Evolutionary conservation across 208 protist species (phyloP).

Genomic region (Wallacemonas sp.): DNA sequence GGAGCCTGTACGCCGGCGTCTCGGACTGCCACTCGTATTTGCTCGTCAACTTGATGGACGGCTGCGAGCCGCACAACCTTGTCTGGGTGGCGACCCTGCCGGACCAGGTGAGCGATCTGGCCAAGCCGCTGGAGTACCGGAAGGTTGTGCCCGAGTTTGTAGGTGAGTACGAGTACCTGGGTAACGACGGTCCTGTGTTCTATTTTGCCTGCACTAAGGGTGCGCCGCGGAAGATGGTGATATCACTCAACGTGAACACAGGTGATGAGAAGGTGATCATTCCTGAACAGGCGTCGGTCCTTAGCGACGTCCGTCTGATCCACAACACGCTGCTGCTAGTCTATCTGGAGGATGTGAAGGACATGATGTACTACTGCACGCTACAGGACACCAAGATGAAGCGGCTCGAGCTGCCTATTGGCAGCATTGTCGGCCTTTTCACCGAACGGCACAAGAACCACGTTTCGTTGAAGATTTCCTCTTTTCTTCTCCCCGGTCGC

Average conservation of each 20-base stretch:
- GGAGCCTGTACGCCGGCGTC: conserved; percentile 61
- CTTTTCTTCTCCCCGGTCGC: conserved; percentile 89
- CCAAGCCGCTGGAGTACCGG: conserved; percentile 41
- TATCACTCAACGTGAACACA: conserved; percentile 71
- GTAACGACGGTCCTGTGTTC: conserved; percentile 81
- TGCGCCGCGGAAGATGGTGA: conserved; percentile 84
- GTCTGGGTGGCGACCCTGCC: conserved; percentile 77
- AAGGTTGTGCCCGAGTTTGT: conserved; percentile 88
- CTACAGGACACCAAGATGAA: conserved; percentile 39
- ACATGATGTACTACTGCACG: conserved; percentile 80
- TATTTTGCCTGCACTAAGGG: conserved; percentile 91
- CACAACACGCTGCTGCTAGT: conserved; percentile 77
- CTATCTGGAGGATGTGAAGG: conserved; percentile 94
- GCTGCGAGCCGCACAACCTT: conserved; percentile 82
- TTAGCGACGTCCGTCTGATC: conserved; percentile 53
- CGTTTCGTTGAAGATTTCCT: conserved; percentile 90
- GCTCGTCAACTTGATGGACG: conserved; percentile 59
- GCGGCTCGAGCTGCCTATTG: conserved; percentile 80
- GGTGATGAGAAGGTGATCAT: conserved; percentile 61
- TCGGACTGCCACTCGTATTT: conserved; percentile 83
- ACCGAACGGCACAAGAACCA: conserved; percentile 55
- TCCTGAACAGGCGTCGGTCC: conserved; percentile 58
- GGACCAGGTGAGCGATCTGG: conserved; percentile 24
- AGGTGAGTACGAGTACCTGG: conserved; percentile 86
- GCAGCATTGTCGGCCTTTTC: conserved; percentile 55